These are phyloP conservation scores for Fusarium sp. DNA, from an alignment of 2,329 filamentous ascomycete species.

Conservation along the genomic window DNA sequence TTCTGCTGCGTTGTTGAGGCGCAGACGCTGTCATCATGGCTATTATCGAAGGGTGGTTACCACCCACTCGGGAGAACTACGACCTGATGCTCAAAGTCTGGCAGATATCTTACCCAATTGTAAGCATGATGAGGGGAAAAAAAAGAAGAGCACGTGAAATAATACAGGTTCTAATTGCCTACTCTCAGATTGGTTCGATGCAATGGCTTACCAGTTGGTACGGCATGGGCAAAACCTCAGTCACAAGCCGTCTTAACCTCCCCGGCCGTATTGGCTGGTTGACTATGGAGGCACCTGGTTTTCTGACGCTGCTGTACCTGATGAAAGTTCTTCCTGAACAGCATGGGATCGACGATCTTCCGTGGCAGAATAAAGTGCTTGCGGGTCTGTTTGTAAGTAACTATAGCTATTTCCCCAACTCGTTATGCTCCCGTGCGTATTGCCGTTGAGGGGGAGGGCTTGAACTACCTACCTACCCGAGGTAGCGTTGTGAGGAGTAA, in stretches of 20 bases:
- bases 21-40: constrained; percentile 49
- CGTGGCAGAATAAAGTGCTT: constrained; percentile 82
- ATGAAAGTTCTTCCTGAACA: constrained; percentile 73
- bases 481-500: constrained; percentile 10
- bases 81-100: constrained; percentile 61
- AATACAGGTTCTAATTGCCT: background rate
- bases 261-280: constrained; percentile 89
- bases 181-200: constrained; percentile 68
- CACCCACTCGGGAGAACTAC: constrained; percentile 67
- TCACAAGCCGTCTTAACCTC: constrained; percentile 79
- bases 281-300: constrained; percentile 85
- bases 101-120: constrained; percentile 62
- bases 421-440: background rate
- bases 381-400: constrained; percentile 69
- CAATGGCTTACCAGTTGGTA: constrained; percentile 87
- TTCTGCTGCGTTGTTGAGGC: background rate
- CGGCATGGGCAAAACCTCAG: constrained; percentile 91
- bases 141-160: background rate
- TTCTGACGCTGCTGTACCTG: constrained; percentile 80
- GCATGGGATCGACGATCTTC: constrained; percentile 67
- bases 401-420: background rate
- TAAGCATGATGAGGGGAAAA: constrained; percentile 44
- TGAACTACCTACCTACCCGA: constrained; percentile 1
- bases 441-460: constrained; percentile 26
- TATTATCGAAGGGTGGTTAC: constrained; percentile 64